Conservation (phyloP, 768 basidiomycete genomes). For the Asterophora parasitica region DNA sequence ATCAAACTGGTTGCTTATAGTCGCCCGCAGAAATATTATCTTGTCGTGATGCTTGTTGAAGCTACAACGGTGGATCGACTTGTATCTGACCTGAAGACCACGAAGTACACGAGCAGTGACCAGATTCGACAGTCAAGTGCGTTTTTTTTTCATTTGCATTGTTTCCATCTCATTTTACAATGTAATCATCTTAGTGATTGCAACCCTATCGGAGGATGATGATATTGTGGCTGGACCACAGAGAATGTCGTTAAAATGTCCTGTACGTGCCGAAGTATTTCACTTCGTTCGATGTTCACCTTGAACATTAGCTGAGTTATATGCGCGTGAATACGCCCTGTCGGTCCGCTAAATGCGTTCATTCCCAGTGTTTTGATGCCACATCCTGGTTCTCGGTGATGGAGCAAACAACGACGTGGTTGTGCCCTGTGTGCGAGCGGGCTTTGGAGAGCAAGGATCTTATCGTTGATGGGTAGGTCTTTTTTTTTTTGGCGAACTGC, state of each 20-base stretch:
- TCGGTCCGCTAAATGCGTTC: slow-evolving; percentile 83
- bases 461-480: slow-evolving; percentile 81
- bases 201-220: slow-evolving; percentile 65
- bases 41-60: slow-evolving; percentile 83
- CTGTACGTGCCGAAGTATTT: slow-evolving; percentile 50
- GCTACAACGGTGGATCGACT: slow-evolving; percentile 64
- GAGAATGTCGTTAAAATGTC: slow-evolving; percentile 90
- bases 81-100: slow-evolving; percentile 62
- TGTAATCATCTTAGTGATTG: slow-evolving; percentile 44
- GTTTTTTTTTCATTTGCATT: slow-evolving; percentile 15
- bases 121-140: slow-evolving; percentile 68
- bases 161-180: slow-evolving; percentile 6
- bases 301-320: slow-evolving; percentile 65
- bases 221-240: slow-evolving; percentile 89
- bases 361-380: slow-evolving; percentile 95
- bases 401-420: slow-evolving; percentile 94
- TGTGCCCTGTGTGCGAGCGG: slow-evolving; percentile 91
- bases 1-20: slow-evolving; percentile 1
- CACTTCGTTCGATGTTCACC: not conserved
- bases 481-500: not conserved
- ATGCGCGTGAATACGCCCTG: slow-evolving; percentile 80
- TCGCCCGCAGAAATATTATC: slow-evolving; percentile 72
- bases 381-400: slow-evolving; percentile 91
- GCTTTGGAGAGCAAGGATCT: slow-evolving; percentile 74
- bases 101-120: slow-evolving; percentile 57